These are phyloP conservation scores for Pyrus betulifolia DNA, from an alignment of 306 rosid genomes.

Conservation along the genomic window DNA sequence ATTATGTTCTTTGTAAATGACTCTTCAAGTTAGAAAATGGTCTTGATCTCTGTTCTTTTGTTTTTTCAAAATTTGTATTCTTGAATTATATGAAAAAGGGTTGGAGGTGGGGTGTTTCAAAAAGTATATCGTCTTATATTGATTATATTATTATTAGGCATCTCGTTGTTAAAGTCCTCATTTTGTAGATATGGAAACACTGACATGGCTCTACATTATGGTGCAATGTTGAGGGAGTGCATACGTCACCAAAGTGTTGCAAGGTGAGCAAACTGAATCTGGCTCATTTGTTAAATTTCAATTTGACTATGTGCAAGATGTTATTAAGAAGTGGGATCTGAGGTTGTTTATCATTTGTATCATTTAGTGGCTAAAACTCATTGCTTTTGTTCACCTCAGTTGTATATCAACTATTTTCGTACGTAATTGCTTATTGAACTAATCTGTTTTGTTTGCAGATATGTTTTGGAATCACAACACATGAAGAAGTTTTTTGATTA, in stretches of 20 bases:
- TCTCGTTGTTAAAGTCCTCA: constrained; percentile 9
- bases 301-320: not conserved
- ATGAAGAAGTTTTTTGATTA: constrained; percentile 90
- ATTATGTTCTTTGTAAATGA: not conserved
- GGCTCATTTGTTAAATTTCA: not conserved
- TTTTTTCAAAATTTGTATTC: not conserved
- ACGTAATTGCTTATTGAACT: not conserved
- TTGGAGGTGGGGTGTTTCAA: not conserved
- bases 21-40: not conserved
- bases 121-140: not conserved
- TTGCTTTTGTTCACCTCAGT: not conserved
- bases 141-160: not conserved
- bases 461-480: constrained; percentile 82
- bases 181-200: constrained; percentile 64
- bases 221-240: constrained; percentile 98
- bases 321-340: not conserved
- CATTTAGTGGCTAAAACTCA: not conserved
- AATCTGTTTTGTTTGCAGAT: constrained; percentile 33
- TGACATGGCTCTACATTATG: constrained; percentile 95
- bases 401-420: not conserved
- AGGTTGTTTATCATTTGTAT: not conserved
- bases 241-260: constrained; percentile 98
- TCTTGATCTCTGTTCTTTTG: not conserved
- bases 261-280: constrained; percentile 42
- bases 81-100: not conserved